These are phyloP conservation scores for Linum trigynum DNA, from an alignment of 345 rosid species.

Conservation along the genomic window DNA sequence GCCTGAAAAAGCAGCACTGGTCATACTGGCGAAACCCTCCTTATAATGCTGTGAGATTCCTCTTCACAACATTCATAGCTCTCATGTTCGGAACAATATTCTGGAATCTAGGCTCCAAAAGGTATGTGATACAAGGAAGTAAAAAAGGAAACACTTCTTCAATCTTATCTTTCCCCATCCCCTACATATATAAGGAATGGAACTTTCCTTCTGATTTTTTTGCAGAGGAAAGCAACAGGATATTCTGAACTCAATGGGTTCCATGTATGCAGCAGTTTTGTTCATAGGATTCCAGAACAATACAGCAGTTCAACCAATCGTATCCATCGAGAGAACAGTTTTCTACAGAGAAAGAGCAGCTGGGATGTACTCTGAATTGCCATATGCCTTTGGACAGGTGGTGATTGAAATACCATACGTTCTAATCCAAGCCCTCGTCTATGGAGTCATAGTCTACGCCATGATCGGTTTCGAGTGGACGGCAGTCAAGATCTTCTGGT, in stretches of 20 bases:
- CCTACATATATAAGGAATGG: neutral
- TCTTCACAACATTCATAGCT: conserved; percentile 47
- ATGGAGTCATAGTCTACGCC: conserved; percentile 45
- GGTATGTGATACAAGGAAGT: conserved; percentile 19
- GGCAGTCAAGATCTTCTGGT: conserved; percentile 44
- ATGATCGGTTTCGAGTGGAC: conserved; percentile 63
- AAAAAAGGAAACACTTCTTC: neutral
- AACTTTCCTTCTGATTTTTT: neutral
- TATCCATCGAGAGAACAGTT: conserved; percentile 55
- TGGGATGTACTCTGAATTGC: conserved; percentile 65
- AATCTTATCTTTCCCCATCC: neutral
- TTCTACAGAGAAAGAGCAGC: conserved; percentile 70
- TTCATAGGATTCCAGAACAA: conserved; percentile 54
- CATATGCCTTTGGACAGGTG: conserved; percentile 71
- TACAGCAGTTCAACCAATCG: conserved; percentile 47
- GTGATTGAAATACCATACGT: conserved; percentile 46
- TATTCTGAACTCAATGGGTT: conserved; percentile 52
- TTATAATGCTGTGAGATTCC: conserved; percentile 41
- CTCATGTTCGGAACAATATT: conserved; percentile 61
- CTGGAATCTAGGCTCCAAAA: conserved; percentile 51
- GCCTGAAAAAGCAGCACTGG: conserved; percentile 59
- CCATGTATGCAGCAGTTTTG: conserved; percentile 54
- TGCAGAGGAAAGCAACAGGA: conserved; percentile 40
- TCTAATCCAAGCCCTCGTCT: conserved; percentile 34
- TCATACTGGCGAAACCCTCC: conserved; percentile 52